Base-by-base conservation (phyloP, 768 basidiomycete species). In the Coprinopsis sp. region DNA sequence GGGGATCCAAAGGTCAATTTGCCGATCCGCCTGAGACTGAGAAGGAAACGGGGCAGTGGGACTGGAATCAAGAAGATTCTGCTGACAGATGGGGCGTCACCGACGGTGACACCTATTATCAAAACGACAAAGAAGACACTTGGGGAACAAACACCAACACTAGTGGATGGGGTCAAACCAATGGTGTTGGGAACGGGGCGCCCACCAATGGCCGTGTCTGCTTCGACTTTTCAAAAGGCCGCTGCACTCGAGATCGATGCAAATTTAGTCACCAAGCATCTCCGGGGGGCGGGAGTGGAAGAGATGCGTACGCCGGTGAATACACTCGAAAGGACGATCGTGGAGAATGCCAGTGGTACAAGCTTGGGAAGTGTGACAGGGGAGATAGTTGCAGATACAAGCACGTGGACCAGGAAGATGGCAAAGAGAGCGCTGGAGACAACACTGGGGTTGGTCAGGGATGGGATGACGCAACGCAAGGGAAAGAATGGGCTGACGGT, bases 291-390 rank as follows among this genome's bases (percentile, higher is more conserved):
- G 33, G 22, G 3, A 24, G 33, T 10, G 24, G 16, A 27, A 21
- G 14, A 19, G 29, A 22, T 19, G 45, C 19, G 25, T 4, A 16
- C 37, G 31, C n/a, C 27, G 19, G 13, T 24, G 2, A 22, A 31
- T 18, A 33, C n/a, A n/a, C n/a, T n/a, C n/a, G n/a, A n/a, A n/a
- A n/a, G n/a, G n/a, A n/a, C n/a, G n/a, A n/a, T n/a, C n/a, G n/a
- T n/a, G n/a, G 56, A 19, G 64, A 63, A 19, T 72, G 69, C 51
- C 63, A 57, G 46, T 53, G 44, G 18, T 68, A 61, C 53, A 66
- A 63, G 2, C 67, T 71, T 51, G 68, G 69, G 7, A 55, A 59
- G 52, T 71, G 70, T 40, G 8, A 5, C 10, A 50, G 19, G 10
- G 66, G 64, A 11, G 64, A 65, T 23, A 34, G 37, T 10, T 70